These are phyloP conservation scores for Aureobasidium vineae DNA, from an alignment of 2,329 filamentous ascomycete species.

Conservation along the genomic window DNA sequence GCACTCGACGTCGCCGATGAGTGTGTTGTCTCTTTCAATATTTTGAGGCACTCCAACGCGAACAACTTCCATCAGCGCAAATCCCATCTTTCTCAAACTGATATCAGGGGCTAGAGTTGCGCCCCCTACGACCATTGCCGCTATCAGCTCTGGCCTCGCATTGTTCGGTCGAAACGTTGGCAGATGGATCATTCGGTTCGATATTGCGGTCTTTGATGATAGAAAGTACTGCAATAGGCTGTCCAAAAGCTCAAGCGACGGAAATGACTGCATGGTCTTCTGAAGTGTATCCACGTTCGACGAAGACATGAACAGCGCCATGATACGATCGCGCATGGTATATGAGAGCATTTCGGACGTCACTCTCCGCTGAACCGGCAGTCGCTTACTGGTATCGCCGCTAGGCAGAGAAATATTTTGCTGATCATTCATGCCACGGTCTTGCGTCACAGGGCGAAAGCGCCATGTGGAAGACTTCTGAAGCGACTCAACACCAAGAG, in stretches of 20 bases:
- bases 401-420: conserved; percentile 44
- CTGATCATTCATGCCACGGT: conserved; percentile 39
- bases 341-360: conserved; percentile 45
- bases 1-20: conserved; percentile 53
- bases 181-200: conserved; percentile 61
- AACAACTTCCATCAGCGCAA: conserved; percentile 52
- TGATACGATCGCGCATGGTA: conserved; percentile 56
- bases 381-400: conserved; percentile 35
- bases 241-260: conserved; percentile 60
- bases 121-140: conserved; percentile 60
- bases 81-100: conserved; percentile 61
- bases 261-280: conserved; percentile 60
- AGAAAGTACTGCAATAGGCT: conserved; percentile 62
- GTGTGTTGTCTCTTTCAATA: conserved; percentile 52
- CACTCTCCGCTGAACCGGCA: conserved; percentile 44
- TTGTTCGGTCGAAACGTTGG: conserved; percentile 58
- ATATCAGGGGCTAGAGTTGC: conserved; percentile 58
- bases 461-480: conserved; percentile 48
- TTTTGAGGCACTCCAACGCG: conserved; percentile 41
- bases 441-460: conserved; percentile 43
- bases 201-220: conserved; percentile 37
- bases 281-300: conserved; percentile 53
- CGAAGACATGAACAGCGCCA: conserved; percentile 62
- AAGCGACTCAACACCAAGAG: conserved; percentile 39
- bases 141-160: conserved; percentile 59